phyloP scores from a whole-genome alignment of 345 rosid species.

The Eucalyptus curtisii region DNA sequence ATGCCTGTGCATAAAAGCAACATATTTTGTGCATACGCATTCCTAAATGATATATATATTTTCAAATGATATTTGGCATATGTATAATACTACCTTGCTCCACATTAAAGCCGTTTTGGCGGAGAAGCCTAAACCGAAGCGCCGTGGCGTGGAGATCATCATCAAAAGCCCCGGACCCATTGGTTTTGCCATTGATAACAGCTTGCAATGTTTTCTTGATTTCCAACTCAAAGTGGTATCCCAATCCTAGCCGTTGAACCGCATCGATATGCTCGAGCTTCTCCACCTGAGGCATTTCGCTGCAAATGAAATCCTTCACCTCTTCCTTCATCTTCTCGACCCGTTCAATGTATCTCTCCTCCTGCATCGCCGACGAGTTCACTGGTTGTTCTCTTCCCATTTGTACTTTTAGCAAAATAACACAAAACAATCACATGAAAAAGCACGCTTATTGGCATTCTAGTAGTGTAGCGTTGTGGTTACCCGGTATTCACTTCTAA shows the following conservation, averaged over 20 bases:
- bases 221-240: constrained; percentile 1
- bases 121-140: constrained; percentile 6
- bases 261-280: constrained; percentile 1
- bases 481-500: not conserved
- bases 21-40: not conserved
- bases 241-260: constrained; percentile 7
- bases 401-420: not conserved
- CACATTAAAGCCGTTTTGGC: constrained; percentile 4
- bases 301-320: not conserved
- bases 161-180: not conserved
- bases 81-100: not conserved
- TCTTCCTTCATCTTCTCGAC: not conserved
- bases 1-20: not conserved
- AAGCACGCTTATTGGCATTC: not conserved
- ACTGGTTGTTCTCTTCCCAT: not conserved
- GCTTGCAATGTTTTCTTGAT: not conserved
- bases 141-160: not conserved
- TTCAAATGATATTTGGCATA: not conserved
- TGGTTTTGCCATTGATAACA: not conserved
- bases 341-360: not conserved
- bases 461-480: not conserved
- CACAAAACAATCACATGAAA: not conserved
- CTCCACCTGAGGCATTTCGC: not conserved
- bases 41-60: not conserved
- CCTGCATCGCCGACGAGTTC: not conserved